A percentile compares a stretch with the other conserved stretches of the same genome.
Evolutionary conservation across 1,139 yeast genomes (phyloP).

Genomic region (Martiniozyma asiatica): DNA sequence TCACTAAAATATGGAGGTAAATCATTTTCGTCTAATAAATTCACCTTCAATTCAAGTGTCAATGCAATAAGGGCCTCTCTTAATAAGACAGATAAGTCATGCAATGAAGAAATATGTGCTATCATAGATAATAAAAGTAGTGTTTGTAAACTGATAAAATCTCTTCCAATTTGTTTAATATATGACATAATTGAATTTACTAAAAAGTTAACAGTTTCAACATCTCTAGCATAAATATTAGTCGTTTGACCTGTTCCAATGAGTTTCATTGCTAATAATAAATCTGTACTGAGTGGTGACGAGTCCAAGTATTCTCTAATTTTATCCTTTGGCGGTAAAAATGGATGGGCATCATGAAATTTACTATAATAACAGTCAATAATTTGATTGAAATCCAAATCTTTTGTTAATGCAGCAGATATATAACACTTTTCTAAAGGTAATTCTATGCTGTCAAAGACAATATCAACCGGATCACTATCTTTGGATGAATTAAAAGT

Average conservation of each 20-base stretch:
- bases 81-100: conserved; percentile 29
- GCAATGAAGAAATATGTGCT: conserved; percentile 36
- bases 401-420: conserved; percentile 18
- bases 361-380: conserved; percentile 27
- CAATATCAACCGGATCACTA: conserved; percentile 12
- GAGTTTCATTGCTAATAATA: conserved; percentile 33
- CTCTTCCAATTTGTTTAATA: conserved; percentile 27
- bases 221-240: conserved; percentile 23
- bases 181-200: conserved; percentile 27
- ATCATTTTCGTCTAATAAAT: conserved; percentile 23
- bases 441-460: conserved; percentile 15
- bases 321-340: conserved; percentile 29
- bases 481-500: conserved; percentile 20
- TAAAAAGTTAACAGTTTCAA: conserved; percentile 26
- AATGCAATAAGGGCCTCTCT: conserved; percentile 30
- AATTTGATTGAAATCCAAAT: conserved; percentile 20
- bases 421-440: conserved; percentile 17
- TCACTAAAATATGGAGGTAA: conserved; percentile 19
- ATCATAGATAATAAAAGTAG: conserved; percentile 28
- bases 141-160: conserved; percentile 31
- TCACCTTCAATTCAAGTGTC: conserved; percentile 26
- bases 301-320: conserved; percentile 23
- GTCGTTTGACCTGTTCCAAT: conserved; percentile 34
- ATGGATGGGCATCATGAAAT: conserved; percentile 34
- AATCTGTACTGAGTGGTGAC: conserved; percentile 26